Evolutionary conservation across 2,329 filamentous ascomycete species (phyloP), one percentile per base, ranked within the genome.

Genomic region (Didymella glomerata): DNA sequence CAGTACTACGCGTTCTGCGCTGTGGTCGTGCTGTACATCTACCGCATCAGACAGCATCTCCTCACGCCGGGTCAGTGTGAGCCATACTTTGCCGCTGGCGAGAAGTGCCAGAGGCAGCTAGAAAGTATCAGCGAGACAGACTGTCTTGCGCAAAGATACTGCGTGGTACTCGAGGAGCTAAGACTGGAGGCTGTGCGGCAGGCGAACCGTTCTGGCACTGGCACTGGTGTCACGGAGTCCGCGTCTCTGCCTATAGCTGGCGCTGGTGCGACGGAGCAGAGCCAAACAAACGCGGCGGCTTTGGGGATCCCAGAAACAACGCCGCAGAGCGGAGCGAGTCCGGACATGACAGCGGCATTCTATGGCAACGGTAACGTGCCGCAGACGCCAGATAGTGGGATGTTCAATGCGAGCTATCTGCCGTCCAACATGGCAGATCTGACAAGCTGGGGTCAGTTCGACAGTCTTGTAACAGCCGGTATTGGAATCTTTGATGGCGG

Each of bases 1-100:
- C 81, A 83, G 36, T 85, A 84, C 61, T 81, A 84, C 4, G 80
- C 82, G 0, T 85, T 85, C 55, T 85, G 82, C 61, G 83, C 84
- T 0, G 75, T 86, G 0, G 81, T 82, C 0, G 82, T 85, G 4
- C 72, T 84, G 0, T 86, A 85, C 56, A 80, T 86, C 2, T 84
- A 82, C 76, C 76, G 82, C 44, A 85, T 86, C 16, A 82, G 84
- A 63, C 77, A 77, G 30, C 69, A 83, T 3, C 71, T 82, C 28
- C 65, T 77, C 10, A 67, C 80, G 4, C 81, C 83, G 1, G 79
- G 82, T n/a, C 71, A 72, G 32, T 84, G 83, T 50, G 82, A 84
- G 40, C 72, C 66, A 0, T 80, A 82, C 58, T 78, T 85, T 76
- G 10, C 79, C 70, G 38, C 76, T 65, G 38, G 73, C 63, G 48